Evolutionary conservation across 2,329 filamentous ascomycete genomes (phyloP), one percentile per base, ranked within the genome.

Genomic region (Neopestalotiopsis sp.): DNA sequence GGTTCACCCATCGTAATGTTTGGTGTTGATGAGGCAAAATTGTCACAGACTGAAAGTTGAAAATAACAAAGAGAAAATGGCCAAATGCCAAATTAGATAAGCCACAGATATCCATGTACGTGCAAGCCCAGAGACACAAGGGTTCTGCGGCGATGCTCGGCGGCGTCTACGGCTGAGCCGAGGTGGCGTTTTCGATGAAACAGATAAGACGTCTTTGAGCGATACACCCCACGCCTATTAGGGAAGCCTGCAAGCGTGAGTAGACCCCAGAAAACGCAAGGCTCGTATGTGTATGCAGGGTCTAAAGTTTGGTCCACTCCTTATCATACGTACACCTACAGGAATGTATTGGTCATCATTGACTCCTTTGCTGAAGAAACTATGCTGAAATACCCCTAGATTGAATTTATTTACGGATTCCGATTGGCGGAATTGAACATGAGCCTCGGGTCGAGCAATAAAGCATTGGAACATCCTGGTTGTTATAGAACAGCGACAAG

Each of bases 151-250:
- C 57, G 24, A 13, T n/a, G 7, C 24, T 59, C 57, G 57, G 57
- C 57, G 30, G 24, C 57, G 7, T n/a, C 13, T 3, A 20, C 57
- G 57, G 28, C 57, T 59, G 30, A 20, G 30, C 24, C 57, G 57
- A 59, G 30, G 24, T 59, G 30, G 57, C 57, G 57, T 14, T 30
- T 14, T 28, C 24, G 13, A 24, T 59, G 13, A 32, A 20, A 38
- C 20, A 59, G 57, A 59, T 59, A 59, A 59, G 57, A 59, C 20
- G 30, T 28, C 30, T 52, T 45, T 17, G 45, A 52, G 45, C 45
- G 17, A 45, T 45, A 45, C 42, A 28, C 24, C 24, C 24, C 42
- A 45, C n/a, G 42, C 10, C 14, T 14, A 52, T 52, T 20, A 52
- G 45, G 45, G 45, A 9, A 17, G 17, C 45, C 45, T 17, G 45